These are phyloP conservation scores for Leccinum insolens DNA, from an alignment of 1,284 basidiomycete genomes.

Conservation along the genomic window DNA sequence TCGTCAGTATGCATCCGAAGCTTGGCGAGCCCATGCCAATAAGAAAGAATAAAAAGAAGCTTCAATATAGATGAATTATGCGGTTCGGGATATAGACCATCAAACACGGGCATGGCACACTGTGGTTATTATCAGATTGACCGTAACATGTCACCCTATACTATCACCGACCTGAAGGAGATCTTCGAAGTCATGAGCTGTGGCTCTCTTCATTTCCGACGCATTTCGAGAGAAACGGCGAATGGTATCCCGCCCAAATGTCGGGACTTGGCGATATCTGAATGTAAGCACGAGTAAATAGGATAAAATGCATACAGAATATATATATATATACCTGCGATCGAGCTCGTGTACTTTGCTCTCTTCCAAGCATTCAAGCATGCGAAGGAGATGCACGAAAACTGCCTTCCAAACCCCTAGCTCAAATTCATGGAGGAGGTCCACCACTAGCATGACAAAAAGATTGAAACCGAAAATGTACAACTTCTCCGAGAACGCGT, in stretches of 20 bases:
- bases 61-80: neutral
- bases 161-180: neutral
- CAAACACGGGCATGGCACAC: neutral
- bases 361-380: neutral
- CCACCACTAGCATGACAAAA: neutral
- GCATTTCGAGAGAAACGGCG: neutral
- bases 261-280: neutral
- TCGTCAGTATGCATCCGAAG: neutral
- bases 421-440: neutral
- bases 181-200: neutral
- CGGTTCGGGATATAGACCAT: neutral
- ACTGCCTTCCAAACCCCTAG: neutral
- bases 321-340: neutral
- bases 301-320: too few relatives aligned
- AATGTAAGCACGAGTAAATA: neutral
- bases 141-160: too few relatives aligned
- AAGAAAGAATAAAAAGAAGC: neutral
- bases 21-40: neutral
- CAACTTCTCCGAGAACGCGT: neutral
- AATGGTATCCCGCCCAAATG: neutral
- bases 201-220: neutral
- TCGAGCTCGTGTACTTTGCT: neutral
- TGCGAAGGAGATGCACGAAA: neutral
- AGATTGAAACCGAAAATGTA: neutral
- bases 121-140: neutral